A percentile compares a stretch with the other conserved stretches of the same genome.
These are phyloP conservation scores for Aspergillus proliferans DNA, from an alignment of 2,329 filamentous ascomycete genomes.

Conservation along the genomic window DNA sequence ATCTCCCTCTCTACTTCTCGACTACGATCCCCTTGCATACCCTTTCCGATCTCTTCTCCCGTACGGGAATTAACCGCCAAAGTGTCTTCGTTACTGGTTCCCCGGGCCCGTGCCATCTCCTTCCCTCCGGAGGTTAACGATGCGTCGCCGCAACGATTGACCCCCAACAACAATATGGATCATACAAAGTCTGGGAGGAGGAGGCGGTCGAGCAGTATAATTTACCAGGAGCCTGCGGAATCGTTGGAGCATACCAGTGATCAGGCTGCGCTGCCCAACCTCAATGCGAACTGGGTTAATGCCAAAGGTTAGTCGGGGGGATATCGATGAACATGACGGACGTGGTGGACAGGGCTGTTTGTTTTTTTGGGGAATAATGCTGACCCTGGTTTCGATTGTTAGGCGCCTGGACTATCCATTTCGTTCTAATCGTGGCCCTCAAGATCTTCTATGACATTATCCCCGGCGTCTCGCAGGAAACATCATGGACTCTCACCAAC, in stretches of 20 bases:
- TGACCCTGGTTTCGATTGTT: constrained; percentile 7
- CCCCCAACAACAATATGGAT: constrained; percentile 55
- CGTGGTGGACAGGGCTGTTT: background rate
- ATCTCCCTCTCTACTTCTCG: background rate
- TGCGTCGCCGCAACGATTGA: constrained; percentile 48
- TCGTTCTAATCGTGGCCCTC: constrained; percentile 81
- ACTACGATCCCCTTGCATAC: background rate
- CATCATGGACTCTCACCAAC: constrained; percentile 97
- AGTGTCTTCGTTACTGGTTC: constrained; percentile 86
- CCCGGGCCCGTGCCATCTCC: constrained; percentile 84
- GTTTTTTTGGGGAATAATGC: constrained; percentile 2
- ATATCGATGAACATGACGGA: no score
- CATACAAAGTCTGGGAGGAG: constrained; percentile 66
- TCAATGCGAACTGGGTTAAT: constrained; percentile 99
- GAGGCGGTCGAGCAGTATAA: constrained; percentile 94
- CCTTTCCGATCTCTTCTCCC: constrained; percentile 11
- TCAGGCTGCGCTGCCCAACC: constrained; percentile 86
- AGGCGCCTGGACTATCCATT: constrained; percentile 98
- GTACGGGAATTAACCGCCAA: constrained; percentile 70
- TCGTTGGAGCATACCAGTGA: constrained; percentile 97
- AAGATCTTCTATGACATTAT: constrained; percentile 98
- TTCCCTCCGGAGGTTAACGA: constrained; percentile 78
- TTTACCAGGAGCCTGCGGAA: constrained; percentile 95
- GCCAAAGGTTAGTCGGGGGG: constrained; percentile 70
- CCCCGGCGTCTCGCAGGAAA: constrained; percentile 92